Base-by-base conservation (phyloP, 2,329 filamentous ascomycete species). In the Pezicula neosporulosa region DNA sequence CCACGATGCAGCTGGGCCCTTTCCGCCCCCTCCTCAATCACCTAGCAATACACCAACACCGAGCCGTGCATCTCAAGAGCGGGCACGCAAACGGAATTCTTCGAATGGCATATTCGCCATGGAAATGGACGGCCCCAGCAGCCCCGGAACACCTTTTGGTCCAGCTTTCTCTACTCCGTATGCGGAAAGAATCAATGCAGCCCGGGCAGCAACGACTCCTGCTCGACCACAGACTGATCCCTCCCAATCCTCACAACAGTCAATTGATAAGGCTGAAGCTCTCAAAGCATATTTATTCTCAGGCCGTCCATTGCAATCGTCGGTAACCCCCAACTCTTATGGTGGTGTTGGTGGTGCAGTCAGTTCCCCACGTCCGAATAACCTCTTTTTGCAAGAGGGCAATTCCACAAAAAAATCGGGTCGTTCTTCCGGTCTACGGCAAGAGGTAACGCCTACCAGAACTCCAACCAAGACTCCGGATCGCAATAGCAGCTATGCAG, bases 131-230 rank as follows among this genome's bases (percentile, higher is more conserved):
- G 78, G 79, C 21, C 77, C 75, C 16, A 66, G 74, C n/a, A 69
- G 68, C 38, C 75, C 76, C 18, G 74, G 75, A 41, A 75, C 72
- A 43, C 72, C 76, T 28, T 79, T 84, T 58, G 86, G 79, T 3
- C 84, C 84, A 27, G 79, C 86, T 2, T 89, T 89, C 65, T 85
- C 86, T 4, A 86, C 85, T 0, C 81, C 82, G 0, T 86, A 83
- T 58, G 71, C 78, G 6, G 80, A 85, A 53, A 78, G 82, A 41
- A 83, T 86, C 52, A 76, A 75, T 51, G 81, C 81, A 48, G 79
- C 77, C 19, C 75, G 74, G 33, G 58, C 59, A 41, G 41, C 44
- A 8, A 56, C 47, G 8, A 50, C 47, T 27, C 48, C 52, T 33
- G 44, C 48, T 39, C 56, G 45, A 38, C 52, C 52, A 52, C 21